Evolutionary conservation across 352 stramenopile genomes (phyloP).

Genomic region (Pythium angustatum): DNA sequence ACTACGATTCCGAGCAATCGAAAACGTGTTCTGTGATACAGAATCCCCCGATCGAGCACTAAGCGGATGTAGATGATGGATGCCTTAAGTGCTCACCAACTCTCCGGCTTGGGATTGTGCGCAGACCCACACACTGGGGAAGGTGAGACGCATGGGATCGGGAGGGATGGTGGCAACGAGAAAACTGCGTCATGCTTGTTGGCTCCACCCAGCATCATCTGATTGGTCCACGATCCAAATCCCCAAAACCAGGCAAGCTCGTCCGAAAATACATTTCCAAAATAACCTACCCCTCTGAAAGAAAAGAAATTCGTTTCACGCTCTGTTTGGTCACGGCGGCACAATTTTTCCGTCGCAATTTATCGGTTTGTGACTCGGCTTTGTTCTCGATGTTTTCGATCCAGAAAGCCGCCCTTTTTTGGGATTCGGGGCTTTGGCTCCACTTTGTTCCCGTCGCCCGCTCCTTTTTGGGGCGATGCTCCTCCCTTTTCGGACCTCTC

Average conservation of each 20-base stretch:
- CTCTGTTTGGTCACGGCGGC: not conserved
- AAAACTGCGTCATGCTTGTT: slow-evolving; percentile 7
- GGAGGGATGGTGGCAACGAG: not conserved
- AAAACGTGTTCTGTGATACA: not conserved
- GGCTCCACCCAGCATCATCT: slow-evolving; percentile 2
- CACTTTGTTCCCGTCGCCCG: slow-evolving; percentile 10
- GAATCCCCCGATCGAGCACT: not conserved
- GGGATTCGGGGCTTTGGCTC: slow-evolving; percentile 27
- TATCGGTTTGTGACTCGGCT: slow-evolving; percentile 5
- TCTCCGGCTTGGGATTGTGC: too few relatives aligned
- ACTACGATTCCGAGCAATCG: not conserved
- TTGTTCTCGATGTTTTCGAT: slow-evolving; percentile 29
- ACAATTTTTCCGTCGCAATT: slow-evolving; percentile 1
- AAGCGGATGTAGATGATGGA: not conserved
- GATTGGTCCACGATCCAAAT: slow-evolving; percentile 21
- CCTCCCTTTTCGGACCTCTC: slow-evolving; percentile 15
- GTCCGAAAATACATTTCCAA: slow-evolving; percentile 16
- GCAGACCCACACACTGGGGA: too few relatives aligned
- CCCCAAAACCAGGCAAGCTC: slow-evolving; percentile 11
- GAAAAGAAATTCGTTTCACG: slow-evolving; percentile 30
- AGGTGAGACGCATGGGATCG: not conserved
- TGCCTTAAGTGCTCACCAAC: too few relatives aligned
- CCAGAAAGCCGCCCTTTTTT: slow-evolving; percentile 24
- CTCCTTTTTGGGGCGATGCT: slow-evolving; percentile 19
- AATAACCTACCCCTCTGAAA: slow-evolving; percentile 28